Base-by-base conservation (phyloP, 257 asterid species). In the Jasminum sambac region DNA sequence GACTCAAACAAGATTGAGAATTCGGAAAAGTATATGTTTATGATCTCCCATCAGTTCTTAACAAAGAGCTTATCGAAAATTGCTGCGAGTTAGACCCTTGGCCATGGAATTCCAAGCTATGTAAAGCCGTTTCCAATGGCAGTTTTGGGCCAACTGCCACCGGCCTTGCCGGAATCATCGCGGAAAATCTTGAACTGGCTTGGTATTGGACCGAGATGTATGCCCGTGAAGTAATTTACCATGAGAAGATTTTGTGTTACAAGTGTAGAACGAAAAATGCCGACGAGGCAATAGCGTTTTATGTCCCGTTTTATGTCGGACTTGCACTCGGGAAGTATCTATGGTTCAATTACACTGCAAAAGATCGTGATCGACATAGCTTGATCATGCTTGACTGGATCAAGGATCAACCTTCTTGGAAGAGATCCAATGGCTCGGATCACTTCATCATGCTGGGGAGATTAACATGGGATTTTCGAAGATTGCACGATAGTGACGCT, bases 151-250 rank as follows among this genome's bases (percentile, higher is more conserved):
- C 84, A 6, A 81, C 81, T 11, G 91, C 91, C 66, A 41, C 80
- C 44, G 81, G 82, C 38, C 75, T 85, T 1, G 37, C 10, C 30
- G 68, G 58, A 4, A 72, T 82, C 12, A 77, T 88, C 0, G 89
- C 91, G 0, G 10, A 0, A 0, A 70, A 77, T 37, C 81, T 88
- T 36, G 17, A 72, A 40, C 73, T 81, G 6, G 87, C 95, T 5
- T 88, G 91, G 95, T 75, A 67, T 62, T 80, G 91, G 89, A 88
- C 95, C 14, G 88, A 88, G 43, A 82, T 83, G 91, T 88, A 80
- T 71, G 69, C 86, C 5, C 80, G 84, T 7, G 95, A 88, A 73
- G 86, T 88, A n/a, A n/a, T n/a, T n/a, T 88, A 80, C 72, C 95
- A 88, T 57, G 73, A 68, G 36, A 69, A 88, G 11, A 57, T 80